Evolutionary conservation across 805 yeast species (phyloP), one percentile per base, ranked within the genome.

Genomic region (Naumovozyma dairenensis): DNA sequence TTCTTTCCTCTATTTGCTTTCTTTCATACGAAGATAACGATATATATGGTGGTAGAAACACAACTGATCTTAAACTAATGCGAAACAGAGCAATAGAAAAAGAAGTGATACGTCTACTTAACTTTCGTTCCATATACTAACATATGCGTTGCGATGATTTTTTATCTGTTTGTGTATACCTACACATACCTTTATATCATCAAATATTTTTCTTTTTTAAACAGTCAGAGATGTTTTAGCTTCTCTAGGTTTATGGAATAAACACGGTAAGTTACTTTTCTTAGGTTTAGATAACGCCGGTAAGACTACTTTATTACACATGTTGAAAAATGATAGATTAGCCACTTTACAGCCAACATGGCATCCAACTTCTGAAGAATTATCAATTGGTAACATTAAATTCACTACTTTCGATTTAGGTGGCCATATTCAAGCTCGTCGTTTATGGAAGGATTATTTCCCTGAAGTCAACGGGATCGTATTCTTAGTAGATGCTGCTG

Each of bases 391-490:
- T 48, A 80, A 82, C 49, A 93, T 89, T 42, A 80, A 89, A 60
- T 92, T 92, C 72, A 92, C 99, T 40, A 92, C 99, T 19, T 92
- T 92, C 53, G 99, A 92, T 62, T 72, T 92, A 49, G 99, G 99
- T 63, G 99, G 99, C 28, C 99, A 92, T 68, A 80, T 75, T 61
- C 96, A 89, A 66, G 97, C 99, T 32, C 87, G 99, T 67, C 85
- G 98, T 66, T 77, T 92, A 57, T 92, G 99, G 99, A 87, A 87
- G 59, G 97, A 92, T 61, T 92, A 92, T 63, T 92, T 92, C 80
- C 99, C 99, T 39, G 99, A 92, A 66, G 99, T 92, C 32, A 83
- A 86, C 61, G 98, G 96, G 36, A 92, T 92, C 47, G 97, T 92
- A 21, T 92, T 82, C 62, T 69, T 92, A 39, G 96, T 92, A 21